Evolutionary conservation across 1,284 basidiomycete species (phyloP), one percentile per base, ranked within the genome.

Genomic region (Malassezia restricta): DNA sequence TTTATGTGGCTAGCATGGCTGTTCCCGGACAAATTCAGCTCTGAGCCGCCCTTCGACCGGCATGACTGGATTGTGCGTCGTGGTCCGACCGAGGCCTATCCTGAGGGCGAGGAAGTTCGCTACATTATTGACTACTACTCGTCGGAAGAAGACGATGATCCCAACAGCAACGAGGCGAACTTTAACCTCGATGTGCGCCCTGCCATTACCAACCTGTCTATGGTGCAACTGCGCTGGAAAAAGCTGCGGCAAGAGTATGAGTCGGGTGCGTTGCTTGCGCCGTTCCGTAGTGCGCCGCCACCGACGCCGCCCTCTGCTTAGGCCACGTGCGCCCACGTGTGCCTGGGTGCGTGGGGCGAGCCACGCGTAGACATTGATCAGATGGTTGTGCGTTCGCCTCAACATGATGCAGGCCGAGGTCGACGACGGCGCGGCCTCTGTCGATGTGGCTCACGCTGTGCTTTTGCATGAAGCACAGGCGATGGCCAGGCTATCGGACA

Each of bases 31-130:
- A 80, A 80, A 40, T 96, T 94, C 80, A 94, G 87, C 74, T 78
- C 82, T 32, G 85, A 90, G 66, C 86, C 88, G 5, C 92, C 94
- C 1, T 98, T 98, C 68, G 92, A 98, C 74, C 83, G 92, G n/a
- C 94, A 98, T 74, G 92, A 98, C 77, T 99, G 94, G 94, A 76
- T 94, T 47, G 80, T 98, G 53, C 83, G 84, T 33, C 82, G 91
- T 45, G 66, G 64, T 8, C 59, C 59, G n/a, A 59, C 58, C 40
- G 41, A 61, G 6, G 24, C 6, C 9, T 20, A 46, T n/a, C 47
- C 47, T 7, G 32, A 31, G 24, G 64, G 65, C 1, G 51, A 62
- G 44, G 65, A 69, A 47, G 63, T 69, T 14, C 56, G 70, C n/a
- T 73, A 73, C 51, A 61, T 73, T 17, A 73, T 73, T 43, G 70